Base-by-base conservation (phyloP, 306 rosid species). In the Datisca glomerata region DNA sequence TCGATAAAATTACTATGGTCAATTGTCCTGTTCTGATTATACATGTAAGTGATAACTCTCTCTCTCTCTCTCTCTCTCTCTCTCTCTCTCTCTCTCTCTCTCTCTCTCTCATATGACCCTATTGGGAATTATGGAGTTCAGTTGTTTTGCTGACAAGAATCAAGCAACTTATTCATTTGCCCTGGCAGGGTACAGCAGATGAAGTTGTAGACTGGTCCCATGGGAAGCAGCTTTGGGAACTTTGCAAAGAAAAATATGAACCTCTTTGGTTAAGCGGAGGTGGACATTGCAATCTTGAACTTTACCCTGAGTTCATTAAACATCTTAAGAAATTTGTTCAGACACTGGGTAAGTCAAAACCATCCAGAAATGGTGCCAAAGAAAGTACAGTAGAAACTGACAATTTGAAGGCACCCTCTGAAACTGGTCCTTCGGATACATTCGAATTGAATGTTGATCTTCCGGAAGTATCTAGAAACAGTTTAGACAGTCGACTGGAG, bases 281-380 rank as follows among this genome's bases (percentile, higher is more conserved):
- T 42, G 93, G 96, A 14, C 96, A 82, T 49, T 57, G 74, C 69
- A 87, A 87, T 65, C 94, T 87, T 34, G 97, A 87, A 82, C 82
- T 82, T 28, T 87, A 76, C 76, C 82, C 85, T 20, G 93, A 82
- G 49, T 87, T 82, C 72, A 79, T 87, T 49, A 87, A 66, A 74
- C 93, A 87, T 28, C 84, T 83, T 49, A 82, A 87, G 93, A 87
- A 82, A 74, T 87, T 74, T 72, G 94, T 87, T 73, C 94, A 76
- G 59, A 60, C 85, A 41, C 53, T 82, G 37, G 76, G 82, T 22
- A 82, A 76, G 70, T 67, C 87, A 57, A 87, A 79, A 76, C 49
- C 86, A 52, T 46, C 77, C 11, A 28, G 81, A 47, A 79, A 71
- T 52, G 80, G 60, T 64, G 41, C 71, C 13, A 62, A 55, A 53